Percentiles rank a stretch among this genome's conserved stretches.
phyloP scores from a whole-genome alignment of 495 filamentous ascomycete species.

The Trypethelium eluteriae region DNA sequence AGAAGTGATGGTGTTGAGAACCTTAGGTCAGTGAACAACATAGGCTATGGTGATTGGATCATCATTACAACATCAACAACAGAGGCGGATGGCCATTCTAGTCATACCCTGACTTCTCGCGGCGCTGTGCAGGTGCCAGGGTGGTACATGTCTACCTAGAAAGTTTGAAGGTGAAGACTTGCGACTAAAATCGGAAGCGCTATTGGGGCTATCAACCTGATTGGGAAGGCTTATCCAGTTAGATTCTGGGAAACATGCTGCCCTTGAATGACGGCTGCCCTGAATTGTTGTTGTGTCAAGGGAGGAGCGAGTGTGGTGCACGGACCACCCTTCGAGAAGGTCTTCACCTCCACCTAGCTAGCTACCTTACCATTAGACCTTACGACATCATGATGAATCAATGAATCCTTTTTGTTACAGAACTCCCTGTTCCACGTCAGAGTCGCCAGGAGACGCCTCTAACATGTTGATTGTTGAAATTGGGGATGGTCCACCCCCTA shows the following conservation, averaged over 20 bases:
- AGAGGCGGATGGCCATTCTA: not conserved
- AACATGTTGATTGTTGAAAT: not conserved
- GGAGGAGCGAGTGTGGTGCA: too few relatives aligned
- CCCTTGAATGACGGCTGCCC: not conserved
- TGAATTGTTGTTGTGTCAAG: not conserved
- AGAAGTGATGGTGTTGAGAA: too few relatives aligned
- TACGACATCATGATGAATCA: too few relatives aligned
- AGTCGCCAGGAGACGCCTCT: too few relatives aligned
- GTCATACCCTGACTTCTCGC: not conserved
- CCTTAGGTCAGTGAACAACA: too few relatives aligned
- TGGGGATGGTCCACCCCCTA: not conserved
- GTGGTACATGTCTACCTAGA: not conserved
- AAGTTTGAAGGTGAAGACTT: not conserved
- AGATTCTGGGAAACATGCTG: not conserved
- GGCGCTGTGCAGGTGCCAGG: not conserved
- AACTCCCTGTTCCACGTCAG: too few relatives aligned
- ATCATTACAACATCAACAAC: too few relatives aligned
- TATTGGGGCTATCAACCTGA: not conserved
- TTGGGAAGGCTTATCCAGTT: not conserved
- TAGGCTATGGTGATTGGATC: too few relatives aligned
- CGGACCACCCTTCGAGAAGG: too few relatives aligned
- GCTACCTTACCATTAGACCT: too few relatives aligned
- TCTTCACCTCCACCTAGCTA: too few relatives aligned
- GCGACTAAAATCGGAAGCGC: not conserved
- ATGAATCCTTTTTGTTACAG: too few relatives aligned